A percentile compares a stretch with the other conserved stretches of the same genome.
Evolutionary conservation across 305 asterid genomes (phyloP).

Genomic region (Rubia peregrina): DNA sequence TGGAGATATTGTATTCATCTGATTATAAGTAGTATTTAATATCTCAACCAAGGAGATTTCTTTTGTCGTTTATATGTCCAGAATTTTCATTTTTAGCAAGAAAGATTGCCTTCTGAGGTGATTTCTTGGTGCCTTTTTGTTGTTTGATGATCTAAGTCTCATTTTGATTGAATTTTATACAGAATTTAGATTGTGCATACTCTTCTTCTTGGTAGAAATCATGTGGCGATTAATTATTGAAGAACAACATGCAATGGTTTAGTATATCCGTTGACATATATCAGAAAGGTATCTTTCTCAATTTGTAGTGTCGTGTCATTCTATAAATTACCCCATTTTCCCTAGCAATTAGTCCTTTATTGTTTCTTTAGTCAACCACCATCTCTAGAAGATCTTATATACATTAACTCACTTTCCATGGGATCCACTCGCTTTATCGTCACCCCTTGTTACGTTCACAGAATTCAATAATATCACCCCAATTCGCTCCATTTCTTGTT

Average conservation of each 20-base stretch:
- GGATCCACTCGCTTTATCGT: constrained; percentile 19
- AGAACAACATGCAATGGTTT: too few relatives aligned
- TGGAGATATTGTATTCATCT: background rate
- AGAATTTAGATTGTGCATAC: constrained; percentile 24
- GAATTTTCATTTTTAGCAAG: background rate
- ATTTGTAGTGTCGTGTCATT: constrained; percentile 57
- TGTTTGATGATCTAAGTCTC: constrained; percentile 11
- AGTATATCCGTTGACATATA: too few relatives aligned
- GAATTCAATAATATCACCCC: constrained; percentile 42
- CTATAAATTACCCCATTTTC: constrained; percentile 40
- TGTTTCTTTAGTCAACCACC: background rate
- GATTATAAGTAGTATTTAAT: background rate
- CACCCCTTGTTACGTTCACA: constrained; percentile 70
- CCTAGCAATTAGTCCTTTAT: background rate
- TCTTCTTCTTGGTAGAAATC: too few relatives aligned
- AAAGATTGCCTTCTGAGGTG: background rate
- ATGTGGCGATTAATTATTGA: too few relatives aligned
- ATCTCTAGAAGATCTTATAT: background rate
- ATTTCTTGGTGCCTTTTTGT: background rate
- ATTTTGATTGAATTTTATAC: constrained; percentile 18
- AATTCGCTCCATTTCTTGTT: constrained; percentile 13
- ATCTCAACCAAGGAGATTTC: background rate
- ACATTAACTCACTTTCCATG: too few relatives aligned
- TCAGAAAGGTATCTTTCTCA: too few relatives aligned
- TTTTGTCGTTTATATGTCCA: background rate